These are phyloP conservation scores for Globisporangium spiculum DNA, from an alignment of 352 stramenopile species.

Conservation along the genomic window DNA sequence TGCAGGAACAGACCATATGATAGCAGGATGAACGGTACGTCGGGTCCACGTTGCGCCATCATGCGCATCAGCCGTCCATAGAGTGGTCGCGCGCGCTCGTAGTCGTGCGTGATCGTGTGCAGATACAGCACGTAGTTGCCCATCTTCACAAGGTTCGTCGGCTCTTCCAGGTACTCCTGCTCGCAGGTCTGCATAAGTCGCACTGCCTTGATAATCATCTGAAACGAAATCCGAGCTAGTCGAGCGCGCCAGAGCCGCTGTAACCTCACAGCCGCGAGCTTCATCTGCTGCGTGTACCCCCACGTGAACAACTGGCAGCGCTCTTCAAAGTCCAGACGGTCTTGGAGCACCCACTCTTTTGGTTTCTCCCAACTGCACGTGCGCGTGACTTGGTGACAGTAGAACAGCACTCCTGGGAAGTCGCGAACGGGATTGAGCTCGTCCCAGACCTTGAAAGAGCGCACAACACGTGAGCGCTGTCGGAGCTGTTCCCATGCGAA, in stretches of 20 bases:
- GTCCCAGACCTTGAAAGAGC: slow-evolving; percentile 72
- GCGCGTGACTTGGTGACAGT: slow-evolving; percentile 68
- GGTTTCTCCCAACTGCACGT: slow-evolving; percentile 68
- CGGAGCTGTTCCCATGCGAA: slow-evolving; percentile 60
- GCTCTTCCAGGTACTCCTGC: slow-evolving; percentile 69
- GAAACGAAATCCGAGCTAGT: slow-evolving; percentile 51
- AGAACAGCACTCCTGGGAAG: slow-evolving; percentile 62
- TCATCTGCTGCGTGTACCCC: slow-evolving; percentile 68
- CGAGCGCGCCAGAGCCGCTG: slow-evolving; percentile 59
- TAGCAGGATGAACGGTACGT: slow-evolving; percentile 78
- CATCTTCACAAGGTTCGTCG: slow-evolving; percentile 68
- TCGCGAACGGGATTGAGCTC: slow-evolving; percentile 50
- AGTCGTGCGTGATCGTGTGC: slow-evolving; percentile 74
- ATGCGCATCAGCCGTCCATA: slow-evolving; percentile 66
- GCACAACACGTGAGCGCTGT: slow-evolving; percentile 23
- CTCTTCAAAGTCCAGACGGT: slow-evolving; percentile 42
- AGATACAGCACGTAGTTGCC: slow-evolving; percentile 84
- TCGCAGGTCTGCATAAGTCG: slow-evolving; percentile 69
- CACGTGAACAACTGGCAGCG: slow-evolving; percentile 50
- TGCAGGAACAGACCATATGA: slow-evolving; percentile 75
- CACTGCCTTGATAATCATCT: slow-evolving; percentile 60
- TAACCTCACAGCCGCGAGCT: slow-evolving; percentile 39
- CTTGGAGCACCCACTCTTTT: slow-evolving; percentile 44
- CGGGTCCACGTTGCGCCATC: slow-evolving; percentile 74
- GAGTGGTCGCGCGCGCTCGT: slow-evolving; percentile 68